Conservation (phyloP, 2,329 filamentous ascomycete species). For the Fusarium nisikadoi region DNA sequence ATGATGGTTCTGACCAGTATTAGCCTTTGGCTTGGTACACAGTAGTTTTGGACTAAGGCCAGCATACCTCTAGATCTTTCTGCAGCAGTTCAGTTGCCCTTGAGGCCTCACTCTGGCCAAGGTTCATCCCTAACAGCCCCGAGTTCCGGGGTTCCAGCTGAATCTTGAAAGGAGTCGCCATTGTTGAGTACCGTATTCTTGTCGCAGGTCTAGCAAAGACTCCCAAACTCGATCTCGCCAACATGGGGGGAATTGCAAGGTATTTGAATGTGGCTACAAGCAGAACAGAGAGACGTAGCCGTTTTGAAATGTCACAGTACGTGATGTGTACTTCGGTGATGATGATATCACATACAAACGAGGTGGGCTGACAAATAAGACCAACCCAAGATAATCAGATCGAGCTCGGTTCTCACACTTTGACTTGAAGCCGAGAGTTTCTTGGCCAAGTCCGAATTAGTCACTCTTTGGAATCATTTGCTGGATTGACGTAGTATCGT, state of each 20-base stretch:
- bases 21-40: neutral
- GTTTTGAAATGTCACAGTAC: neutral
- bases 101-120: constrained; percentile 68
- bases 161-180: constrained; percentile 62
- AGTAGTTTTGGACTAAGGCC: neutral
- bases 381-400: neutral
- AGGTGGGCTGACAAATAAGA: constrained; percentile 27
- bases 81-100: constrained; percentile 77
- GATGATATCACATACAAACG: constrained; percentile 14
- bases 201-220: constrained; percentile 20
- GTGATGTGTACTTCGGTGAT: neutral
- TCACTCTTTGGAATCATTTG: constrained; percentile 10
- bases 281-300: neutral
- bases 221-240: constrained; percentile 13
- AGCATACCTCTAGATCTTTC: constrained; percentile 71
- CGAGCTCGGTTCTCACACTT: constrained; percentile 6
- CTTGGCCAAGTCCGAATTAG: neutral
- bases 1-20: constrained; percentile 62
- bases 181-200: constrained; percentile 38
- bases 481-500: constrained; percentile 1
- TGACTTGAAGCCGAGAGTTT: neutral
- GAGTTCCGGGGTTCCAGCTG: constrained; percentile 60
- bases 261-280: neutral
- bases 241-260: constrained; percentile 17
- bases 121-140: constrained; percentile 59